Conservation (phyloP, 2,329 filamentous ascomycete genomes). For the Thyridium curvatum region DNA sequence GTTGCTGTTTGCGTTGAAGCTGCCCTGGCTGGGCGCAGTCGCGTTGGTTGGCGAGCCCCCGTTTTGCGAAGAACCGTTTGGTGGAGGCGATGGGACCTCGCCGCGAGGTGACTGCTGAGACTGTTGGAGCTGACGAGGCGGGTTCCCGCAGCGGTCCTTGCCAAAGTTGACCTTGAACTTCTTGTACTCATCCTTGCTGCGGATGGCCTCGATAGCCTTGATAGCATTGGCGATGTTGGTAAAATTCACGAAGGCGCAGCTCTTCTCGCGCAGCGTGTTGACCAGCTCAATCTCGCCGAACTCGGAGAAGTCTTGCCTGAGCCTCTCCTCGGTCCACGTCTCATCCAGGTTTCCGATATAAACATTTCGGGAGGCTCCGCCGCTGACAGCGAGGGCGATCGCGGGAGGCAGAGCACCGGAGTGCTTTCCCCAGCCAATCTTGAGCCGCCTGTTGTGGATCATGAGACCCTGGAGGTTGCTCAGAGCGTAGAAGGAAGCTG, state of each 20-base stretch:
- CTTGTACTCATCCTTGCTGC: conserved; percentile 92
- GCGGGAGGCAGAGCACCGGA: conserved; percentile 93
- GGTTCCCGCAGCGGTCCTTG: conserved; percentile 96
- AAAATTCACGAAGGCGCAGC: conserved; percentile 98
- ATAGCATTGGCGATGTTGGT: conserved; percentile 99
- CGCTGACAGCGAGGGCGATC: conserved; percentile 91
- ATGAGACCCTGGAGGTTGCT: conserved; percentile 97
- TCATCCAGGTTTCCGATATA: conserved; percentile 98
- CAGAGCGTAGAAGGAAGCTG: conserved; percentile 93
- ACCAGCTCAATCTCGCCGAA: conserved; percentile 97
- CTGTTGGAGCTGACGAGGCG: conserved; percentile 75
- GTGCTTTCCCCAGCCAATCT: conserved; percentile 99
- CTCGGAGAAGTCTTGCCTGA: conserved; percentile 94
- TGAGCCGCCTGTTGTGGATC: conserved; percentile 96
- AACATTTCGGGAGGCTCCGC: conserved; percentile 95
- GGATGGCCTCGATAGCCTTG: conserved; percentile 95
- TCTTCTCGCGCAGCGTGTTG: conserved; percentile 95
- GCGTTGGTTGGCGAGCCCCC: conserved; percentile 52
- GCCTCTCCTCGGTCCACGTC: conserved; percentile 91
- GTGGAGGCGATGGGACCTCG: conserved; percentile 51
- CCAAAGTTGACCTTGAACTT: conserved; percentile 99
- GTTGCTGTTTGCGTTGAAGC: conserved; percentile 80
- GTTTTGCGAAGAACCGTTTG: conserved; percentile 54
- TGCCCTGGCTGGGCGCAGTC: conserved; percentile 55
- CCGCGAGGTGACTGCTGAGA: conserved; percentile 54